Evolutionary conservation across 345 rosid species (phyloP).

Genomic region (Dipteronia sinensis): DNA sequence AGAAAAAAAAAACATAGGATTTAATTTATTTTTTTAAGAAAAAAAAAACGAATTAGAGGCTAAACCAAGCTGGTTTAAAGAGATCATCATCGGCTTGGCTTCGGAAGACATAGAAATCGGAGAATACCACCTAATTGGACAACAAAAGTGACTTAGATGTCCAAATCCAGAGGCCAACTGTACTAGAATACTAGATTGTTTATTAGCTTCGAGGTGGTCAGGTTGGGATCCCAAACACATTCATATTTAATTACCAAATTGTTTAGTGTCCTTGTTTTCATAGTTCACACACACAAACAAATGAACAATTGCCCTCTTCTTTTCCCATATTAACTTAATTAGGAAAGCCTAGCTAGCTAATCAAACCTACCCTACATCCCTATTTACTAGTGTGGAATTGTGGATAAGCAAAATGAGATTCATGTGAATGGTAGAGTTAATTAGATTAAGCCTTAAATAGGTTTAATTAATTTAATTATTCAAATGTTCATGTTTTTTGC

Average conservation of each 20-base stretch:
- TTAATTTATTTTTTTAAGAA: no score
- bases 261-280: not conserved
- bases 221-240: slow-evolving; percentile 45
- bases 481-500: no score
- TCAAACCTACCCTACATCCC: slow-evolving; percentile 4
- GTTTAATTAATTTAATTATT: no score
- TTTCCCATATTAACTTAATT: slow-evolving; percentile 33
- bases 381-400: not conserved
- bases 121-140: slow-evolving; percentile 50
- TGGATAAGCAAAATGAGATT: slow-evolving; percentile 4
- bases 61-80: slow-evolving; percentile 11
- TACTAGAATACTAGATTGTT: slow-evolving; percentile 29
- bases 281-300: not conserved
- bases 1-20: slow-evolving; percentile 1
- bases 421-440: not conserved
- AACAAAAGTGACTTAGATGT: slow-evolving; percentile 38
- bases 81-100: slow-evolving; percentile 29
- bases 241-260: slow-evolving; percentile 9
- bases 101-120: slow-evolving; percentile 8
- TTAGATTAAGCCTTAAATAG: not conserved
- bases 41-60: slow-evolving; percentile 1
- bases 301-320: slow-evolving; percentile 15
- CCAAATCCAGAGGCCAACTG: slow-evolving; percentile 50
- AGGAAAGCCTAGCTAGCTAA: slow-evolving; percentile 31
- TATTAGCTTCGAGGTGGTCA: slow-evolving; percentile 40